Percentiles rank a stretch among this genome's conserved stretches.
These are phyloP conservation scores for Sclerotinia borealis DNA, from an alignment of 2,329 filamentous ascomycete species.

Conservation along the genomic window DNA sequence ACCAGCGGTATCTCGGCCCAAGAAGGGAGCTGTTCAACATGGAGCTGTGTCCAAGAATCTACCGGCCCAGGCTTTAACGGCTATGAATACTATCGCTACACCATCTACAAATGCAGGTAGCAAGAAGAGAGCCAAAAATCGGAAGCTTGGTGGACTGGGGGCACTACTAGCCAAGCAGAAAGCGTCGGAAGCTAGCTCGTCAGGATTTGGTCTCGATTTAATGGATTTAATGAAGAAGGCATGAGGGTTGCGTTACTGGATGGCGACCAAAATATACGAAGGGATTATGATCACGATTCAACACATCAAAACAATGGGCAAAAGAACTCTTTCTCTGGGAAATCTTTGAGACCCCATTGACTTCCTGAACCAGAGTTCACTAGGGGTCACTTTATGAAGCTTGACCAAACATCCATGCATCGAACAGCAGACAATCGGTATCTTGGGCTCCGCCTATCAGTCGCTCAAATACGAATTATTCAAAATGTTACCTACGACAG, in stretches of 20 bases:
- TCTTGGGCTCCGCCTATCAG: not conserved
- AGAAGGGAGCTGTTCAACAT: not conserved
- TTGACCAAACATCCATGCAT: not conserved
- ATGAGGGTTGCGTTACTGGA: constrained; percentile 14
- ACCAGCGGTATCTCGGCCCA: not conserved
- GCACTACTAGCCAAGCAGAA: constrained; percentile 45
- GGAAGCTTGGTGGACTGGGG: constrained; percentile 57
- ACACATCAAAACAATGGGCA: not conserved
- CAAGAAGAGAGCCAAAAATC: constrained; percentile 59
- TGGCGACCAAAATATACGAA: not conserved
- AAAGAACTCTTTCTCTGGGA: not conserved
- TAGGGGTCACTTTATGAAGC: not conserved
- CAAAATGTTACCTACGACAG: not conserved
- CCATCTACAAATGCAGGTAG: constrained; percentile 49
- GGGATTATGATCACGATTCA: not conserved
- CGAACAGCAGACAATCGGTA: not conserved
- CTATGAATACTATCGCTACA: constrained; percentile 22
- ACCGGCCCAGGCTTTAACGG: not conserved
- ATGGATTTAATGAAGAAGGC: constrained; percentile 37
- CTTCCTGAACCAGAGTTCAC: not conserved
- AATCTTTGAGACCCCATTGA: not conserved
- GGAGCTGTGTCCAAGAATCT: not conserved
- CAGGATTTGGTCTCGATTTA: constrained; percentile 33
- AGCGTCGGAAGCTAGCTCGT: constrained; percentile 14
- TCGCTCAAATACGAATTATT: not conserved